phyloP scores from a whole-genome alignment of 345 rosid species.

The thale cress (Arabidopsis thaliana) region DNA sequence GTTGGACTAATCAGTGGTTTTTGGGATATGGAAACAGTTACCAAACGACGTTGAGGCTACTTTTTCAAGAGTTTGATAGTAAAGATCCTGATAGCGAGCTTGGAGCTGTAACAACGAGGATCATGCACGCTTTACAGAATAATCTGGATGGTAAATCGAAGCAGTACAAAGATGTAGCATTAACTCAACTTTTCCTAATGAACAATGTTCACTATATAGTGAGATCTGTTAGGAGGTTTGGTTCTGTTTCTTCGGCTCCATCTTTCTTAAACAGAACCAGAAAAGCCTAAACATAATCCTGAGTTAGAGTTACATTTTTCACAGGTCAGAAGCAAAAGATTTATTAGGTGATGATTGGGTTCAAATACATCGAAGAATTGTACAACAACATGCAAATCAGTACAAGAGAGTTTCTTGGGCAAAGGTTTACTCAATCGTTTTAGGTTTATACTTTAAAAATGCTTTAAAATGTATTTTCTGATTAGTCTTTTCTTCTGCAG shows the following conservation, averaged over 20 bases:
- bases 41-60: conserved; percentile 79
- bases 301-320: conserved; percentile 21
- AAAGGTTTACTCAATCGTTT: conserved; percentile 57
- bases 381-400: conserved; percentile 97
- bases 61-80: conserved; percentile 75
- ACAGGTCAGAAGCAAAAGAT: conserved; percentile 98
- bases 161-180: conserved; percentile 90
- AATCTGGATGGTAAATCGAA: conserved; percentile 95
- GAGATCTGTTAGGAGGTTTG: conserved; percentile 91
- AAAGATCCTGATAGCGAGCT: conserved; percentile 67
- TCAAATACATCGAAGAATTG: conserved; percentile 93
- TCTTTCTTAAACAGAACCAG: neutral
- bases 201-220: conserved; percentile 97
- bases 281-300: conserved; percentile 1
- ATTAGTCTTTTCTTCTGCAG: conserved; percentile 49
- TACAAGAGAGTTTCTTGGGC: conserved; percentile 98
- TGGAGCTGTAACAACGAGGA: conserved; percentile 72
- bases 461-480: neutral
- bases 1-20: conserved; percentile 10
- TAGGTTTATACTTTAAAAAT: neutral
- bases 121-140: conserved; percentile 87
- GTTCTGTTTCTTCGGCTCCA: conserved; percentile 15
- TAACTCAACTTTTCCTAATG: conserved; percentile 95
- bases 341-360: conserved; percentile 98
- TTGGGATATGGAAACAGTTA: conserved; percentile 54